Evolutionary conservation across 139 green algal species (phyloP).

Genomic region (Auxenochlorella protothecoides): DNA sequence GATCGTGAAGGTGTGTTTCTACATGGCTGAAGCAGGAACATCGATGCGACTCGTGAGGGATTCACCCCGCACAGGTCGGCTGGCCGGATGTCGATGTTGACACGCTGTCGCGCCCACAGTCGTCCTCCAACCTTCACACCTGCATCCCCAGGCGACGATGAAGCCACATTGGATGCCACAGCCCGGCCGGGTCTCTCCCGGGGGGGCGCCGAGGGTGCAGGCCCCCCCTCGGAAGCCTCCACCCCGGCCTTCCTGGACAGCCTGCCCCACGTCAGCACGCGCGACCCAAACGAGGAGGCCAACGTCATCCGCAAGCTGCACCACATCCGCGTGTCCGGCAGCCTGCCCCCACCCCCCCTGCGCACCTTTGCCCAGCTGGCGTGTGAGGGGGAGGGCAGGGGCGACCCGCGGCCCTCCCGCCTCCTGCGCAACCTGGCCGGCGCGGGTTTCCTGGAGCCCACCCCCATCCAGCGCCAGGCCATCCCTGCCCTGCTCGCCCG

Average conservation of each 20-base stretch:
- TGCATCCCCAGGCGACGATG: too few relatives aligned
- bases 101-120: too few relatives aligned
- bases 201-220: too few relatives aligned
- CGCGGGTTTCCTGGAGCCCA: constrained; percentile 56
- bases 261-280: constrained; percentile 22
- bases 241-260: constrained; percentile 12
- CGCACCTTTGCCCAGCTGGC: constrained; percentile 13
- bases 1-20: too few relatives aligned
- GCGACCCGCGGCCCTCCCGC: not conserved
- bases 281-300: constrained; percentile 48
- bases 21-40: too few relatives aligned
- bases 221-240: not conserved
- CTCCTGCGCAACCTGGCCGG: constrained; percentile 27
- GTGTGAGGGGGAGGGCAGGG: constrained; percentile 16
- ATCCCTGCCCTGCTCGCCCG: constrained; percentile 55
- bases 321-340: constrained; percentile 32
- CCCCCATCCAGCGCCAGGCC: constrained; percentile 86
- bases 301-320: constrained; percentile 59
- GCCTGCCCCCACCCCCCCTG: constrained; percentile 1
- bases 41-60: too few relatives aligned
- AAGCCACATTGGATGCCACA: too few relatives aligned
- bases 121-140: too few relatives aligned
- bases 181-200: too few relatives aligned
- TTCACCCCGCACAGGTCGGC: too few relatives aligned
- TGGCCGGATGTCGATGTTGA: too few relatives aligned